Conservation (phyloP, 2,329 filamentous ascomycete genomes). For the Diaporthe vaccinii region DNA sequence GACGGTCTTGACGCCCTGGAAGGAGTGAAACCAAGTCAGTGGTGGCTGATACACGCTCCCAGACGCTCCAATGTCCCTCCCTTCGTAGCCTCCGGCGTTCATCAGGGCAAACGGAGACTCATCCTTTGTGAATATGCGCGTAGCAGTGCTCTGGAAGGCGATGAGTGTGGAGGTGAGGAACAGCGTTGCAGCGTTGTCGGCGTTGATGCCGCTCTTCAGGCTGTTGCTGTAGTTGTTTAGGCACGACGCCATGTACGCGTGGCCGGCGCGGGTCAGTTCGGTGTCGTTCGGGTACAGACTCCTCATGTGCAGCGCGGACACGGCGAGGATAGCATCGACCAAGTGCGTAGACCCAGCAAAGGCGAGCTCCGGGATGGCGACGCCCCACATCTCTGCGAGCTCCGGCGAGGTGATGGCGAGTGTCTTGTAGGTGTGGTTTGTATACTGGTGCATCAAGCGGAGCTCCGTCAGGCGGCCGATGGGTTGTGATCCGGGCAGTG, state of each 20-base stretch:
- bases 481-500: constrained; percentile 53
- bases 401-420: constrained; percentile 66
- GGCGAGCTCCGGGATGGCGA: constrained; percentile 71
- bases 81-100: constrained; percentile 42
- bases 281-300: constrained; percentile 69
- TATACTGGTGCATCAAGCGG: constrained; percentile 75
- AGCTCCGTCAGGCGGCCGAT: constrained; percentile 69
- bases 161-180: constrained; percentile 75
- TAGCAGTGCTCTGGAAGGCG: constrained; percentile 75
- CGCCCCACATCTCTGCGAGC: constrained; percentile 70
- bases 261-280: constrained; percentile 71
- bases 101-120: constrained; percentile 56
- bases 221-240: constrained; percentile 71
- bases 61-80: constrained; percentile 38
- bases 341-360: constrained; percentile 71
- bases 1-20: constrained; percentile 76
- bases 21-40: constrained; percentile 75
- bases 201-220: constrained; percentile 68
- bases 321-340: constrained; percentile 74
- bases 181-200: constrained; percentile 72
- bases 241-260: constrained; percentile 75
- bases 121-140: constrained; percentile 72
- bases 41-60: constrained; percentile 67
- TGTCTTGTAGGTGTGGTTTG: constrained; percentile 71
- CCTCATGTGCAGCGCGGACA: constrained; percentile 74